Evolutionary conservation across 805 yeast species (phyloP), one percentile per base, ranked within the genome.

Genomic region (Cyberlindnera bimundalis): DNA sequence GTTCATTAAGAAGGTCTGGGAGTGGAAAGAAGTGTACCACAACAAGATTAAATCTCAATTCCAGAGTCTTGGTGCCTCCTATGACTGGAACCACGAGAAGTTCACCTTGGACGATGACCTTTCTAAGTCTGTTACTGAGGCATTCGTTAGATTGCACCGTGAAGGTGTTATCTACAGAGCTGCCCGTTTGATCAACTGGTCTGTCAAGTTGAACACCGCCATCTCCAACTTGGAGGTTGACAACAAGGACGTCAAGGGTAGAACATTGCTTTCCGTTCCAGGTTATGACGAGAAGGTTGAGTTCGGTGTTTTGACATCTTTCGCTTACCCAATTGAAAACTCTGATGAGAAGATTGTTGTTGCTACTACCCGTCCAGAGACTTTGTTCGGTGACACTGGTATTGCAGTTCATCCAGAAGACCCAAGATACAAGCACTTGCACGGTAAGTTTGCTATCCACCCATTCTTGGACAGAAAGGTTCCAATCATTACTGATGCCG

Each of bases 311-410:
- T 73, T 93, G 60, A 93, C 98, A n/a, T 86, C 95, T 17, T 88
- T 88, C 63, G 95, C 96, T 16, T 93, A 93, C 64, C 84, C 79
- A 46, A 89, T 93, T 46, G 91, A 83, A 45, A 85, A 71, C 35
- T 79, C 90, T 13, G 91, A 84, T 49, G 99, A 93, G 68, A 84
- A 75, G 65, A 59, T 93, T 39, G 72, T 91, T 43, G 96, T 93
- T 51, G 99, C 99, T 26, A 93, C 99, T 37, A 93, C 99, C 29
- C 91, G 99, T 79, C 99, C 99, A 31, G 99, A 93, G 71, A 93
- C 99, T 45, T 68, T 93, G 53, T 91, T 93, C 58, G 99, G 99
- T 73, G 99, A 93, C 68, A 89, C 97, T 42, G 99, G 84, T 61
- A 84, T 93, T 54, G 99, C 99, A 30, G 96, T 93, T 40, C 99